phyloP scores from a whole-genome alignment of 192 early-diverging fungal species.

The Backusella sp. region DNA sequence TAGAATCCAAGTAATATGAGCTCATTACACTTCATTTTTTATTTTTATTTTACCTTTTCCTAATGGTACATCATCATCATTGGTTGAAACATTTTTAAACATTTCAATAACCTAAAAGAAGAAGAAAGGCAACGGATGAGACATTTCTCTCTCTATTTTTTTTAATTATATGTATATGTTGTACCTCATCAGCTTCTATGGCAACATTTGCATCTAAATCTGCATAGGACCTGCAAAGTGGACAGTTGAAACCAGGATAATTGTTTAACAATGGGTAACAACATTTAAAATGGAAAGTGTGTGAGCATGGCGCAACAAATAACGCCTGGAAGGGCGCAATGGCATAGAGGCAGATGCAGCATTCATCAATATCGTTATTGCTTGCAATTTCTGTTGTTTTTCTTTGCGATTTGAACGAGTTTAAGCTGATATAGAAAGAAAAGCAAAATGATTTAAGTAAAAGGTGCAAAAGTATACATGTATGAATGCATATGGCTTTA shows the following conservation, averaged over 20 bases:
- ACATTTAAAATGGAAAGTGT: constrained; percentile 90
- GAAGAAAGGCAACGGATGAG: too few relatives aligned
- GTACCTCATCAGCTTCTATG: constrained; percentile 36
- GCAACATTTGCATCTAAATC: constrained; percentile 82
- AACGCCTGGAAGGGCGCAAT: constrained; percentile 81
- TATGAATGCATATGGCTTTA: not conserved
- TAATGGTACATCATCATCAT: not conserved
- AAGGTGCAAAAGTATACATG: not conserved
- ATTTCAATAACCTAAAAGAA: constrained; percentile 1
- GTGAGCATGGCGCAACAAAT: constrained; percentile 83
- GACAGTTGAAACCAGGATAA: constrained; percentile 79
- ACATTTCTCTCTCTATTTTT: too few relatives aligned
- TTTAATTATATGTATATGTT: not conserved
- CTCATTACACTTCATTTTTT: not conserved
- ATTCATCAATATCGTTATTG: constrained; percentile 45
- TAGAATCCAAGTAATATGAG: not conserved
- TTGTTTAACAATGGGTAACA: constrained; percentile 76
- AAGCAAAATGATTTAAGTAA: constrained; percentile 26
- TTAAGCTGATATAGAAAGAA: not conserved
- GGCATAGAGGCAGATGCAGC: constrained; percentile 80
- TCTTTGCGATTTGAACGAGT: constrained; percentile 33
- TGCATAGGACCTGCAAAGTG: constrained; percentile 89
- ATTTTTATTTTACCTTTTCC: not conserved
- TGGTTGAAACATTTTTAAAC: not conserved
- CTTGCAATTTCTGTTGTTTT: not conserved